Conservation (phyloP, 257 asterid species). For the Solanum virginianum region DNA sequence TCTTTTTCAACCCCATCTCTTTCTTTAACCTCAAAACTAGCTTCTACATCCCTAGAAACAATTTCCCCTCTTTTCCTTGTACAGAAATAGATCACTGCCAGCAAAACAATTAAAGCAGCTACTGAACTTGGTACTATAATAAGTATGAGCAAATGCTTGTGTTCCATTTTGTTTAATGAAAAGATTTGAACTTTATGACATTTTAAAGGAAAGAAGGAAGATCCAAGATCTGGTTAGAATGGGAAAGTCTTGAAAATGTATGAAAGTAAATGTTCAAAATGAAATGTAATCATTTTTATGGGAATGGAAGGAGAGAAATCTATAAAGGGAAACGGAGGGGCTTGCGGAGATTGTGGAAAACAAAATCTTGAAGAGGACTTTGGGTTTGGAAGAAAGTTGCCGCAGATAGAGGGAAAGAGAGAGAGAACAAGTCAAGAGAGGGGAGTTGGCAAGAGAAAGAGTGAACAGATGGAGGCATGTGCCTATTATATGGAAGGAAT, state of each 20-base stretch:
- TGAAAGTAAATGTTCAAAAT: background rate
- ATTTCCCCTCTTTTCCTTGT: constrained; percentile 16
- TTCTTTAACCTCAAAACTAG: constrained; percentile 26
- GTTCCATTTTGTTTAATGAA: constrained; percentile 39
- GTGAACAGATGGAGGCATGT: constrained; percentile 5
- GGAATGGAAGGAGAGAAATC: constrained; percentile 2
- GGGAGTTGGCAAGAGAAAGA: constrained; percentile 9
- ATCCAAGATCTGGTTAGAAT: constrained; percentile 42
- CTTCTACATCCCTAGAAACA: constrained; percentile 36
- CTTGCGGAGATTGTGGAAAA: constrained; percentile 3
- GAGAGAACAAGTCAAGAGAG: background rate
- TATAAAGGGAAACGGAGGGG: background rate
- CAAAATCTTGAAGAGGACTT: background rate
- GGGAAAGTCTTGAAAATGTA: constrained; percentile 2
- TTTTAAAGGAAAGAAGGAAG: constrained; percentile 1
- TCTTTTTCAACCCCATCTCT: constrained; percentile 27
- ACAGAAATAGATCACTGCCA: constrained; percentile 21
- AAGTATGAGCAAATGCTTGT: constrained; percentile 30
- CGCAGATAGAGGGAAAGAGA: background rate
- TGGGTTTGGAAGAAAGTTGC: background rate
- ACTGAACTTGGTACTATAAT: constrained; percentile 28
- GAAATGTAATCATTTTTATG: constrained; percentile 8
- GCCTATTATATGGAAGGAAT: constrained; percentile 3
- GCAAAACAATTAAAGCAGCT: constrained; percentile 14
- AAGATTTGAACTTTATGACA: constrained; percentile 27